Conservation (phyloP, 164 flowering plant genomes). For the Chloranthus sessilifolius region DNA sequence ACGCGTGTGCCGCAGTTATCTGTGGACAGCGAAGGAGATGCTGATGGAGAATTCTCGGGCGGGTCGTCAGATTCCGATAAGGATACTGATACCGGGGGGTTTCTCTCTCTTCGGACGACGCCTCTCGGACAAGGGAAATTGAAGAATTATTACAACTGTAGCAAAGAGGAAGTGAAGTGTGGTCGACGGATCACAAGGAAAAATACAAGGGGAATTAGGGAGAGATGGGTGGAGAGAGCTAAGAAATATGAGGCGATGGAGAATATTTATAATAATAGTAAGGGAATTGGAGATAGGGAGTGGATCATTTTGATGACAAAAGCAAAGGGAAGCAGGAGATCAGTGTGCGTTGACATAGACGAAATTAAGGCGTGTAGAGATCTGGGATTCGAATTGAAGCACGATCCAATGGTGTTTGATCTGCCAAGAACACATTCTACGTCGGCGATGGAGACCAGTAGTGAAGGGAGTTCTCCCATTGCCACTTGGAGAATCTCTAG, state of each 20-base stretch:
- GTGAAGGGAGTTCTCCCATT: constrained; percentile 57
- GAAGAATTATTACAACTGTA: constrained; percentile 32
- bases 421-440: constrained; percentile 26
- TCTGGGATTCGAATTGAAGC: constrained; percentile 63
- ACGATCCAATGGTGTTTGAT: constrained; percentile 39
- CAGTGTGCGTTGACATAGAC: constrained; percentile 54
- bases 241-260: constrained; percentile 2
- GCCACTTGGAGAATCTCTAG: constrained; percentile 62
- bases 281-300: constrained; percentile 21
- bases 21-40: constrained; percentile 32
- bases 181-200: too few species aligned
- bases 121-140: constrained; percentile 18
- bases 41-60: constrained; percentile 40
- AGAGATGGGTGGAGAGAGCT: constrained; percentile 20
- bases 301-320: constrained; percentile 40
- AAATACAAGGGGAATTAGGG: constrained; percentile 18
- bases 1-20: constrained; percentile 36
- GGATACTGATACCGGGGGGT: constrained; percentile 19
- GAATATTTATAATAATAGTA: not conserved
- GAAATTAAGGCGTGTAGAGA: constrained; percentile 73
- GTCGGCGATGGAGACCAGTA: constrained; percentile 42
- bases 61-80: constrained; percentile 32
- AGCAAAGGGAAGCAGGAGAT: constrained; percentile 52
- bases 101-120: constrained; percentile 20
- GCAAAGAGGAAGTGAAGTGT: constrained; percentile 38